A percentile compares a stretch with the other conserved stretches of the same genome.
Conservation (phyloP, 441 rosid species). For the Francoa sonchifolia region DNA sequence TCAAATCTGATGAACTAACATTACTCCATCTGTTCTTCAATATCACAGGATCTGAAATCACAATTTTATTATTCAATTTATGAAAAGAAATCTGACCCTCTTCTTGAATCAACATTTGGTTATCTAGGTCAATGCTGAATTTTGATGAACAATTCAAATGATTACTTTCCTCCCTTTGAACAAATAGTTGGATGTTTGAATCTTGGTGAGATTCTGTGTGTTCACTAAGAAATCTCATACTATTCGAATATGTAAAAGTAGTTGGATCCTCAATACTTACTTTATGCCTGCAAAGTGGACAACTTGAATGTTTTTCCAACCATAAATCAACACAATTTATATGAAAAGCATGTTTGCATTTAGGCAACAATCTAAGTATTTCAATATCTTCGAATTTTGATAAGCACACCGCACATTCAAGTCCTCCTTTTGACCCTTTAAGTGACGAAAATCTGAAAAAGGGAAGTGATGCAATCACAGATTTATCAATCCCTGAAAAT, state of each 20-base stretch:
- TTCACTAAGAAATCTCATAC: conserved; percentile 38
- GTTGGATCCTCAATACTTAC: conserved; percentile 37
- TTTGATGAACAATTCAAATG: conserved; percentile 41
- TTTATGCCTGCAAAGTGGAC: conserved; percentile 48
- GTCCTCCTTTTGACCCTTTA: conserved; percentile 43
- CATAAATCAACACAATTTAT: conserved; percentile 54
- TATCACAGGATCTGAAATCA: conserved; percentile 41
- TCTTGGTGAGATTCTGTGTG: conserved; percentile 36
- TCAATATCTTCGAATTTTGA: conserved; percentile 45
- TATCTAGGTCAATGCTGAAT: conserved; percentile 34
- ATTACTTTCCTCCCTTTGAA: conserved; percentile 49
- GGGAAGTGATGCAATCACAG: conserved; percentile 48
- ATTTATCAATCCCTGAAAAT: conserved; percentile 54
- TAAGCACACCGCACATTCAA: conserved; percentile 53
- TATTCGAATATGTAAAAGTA: conserved; percentile 33
- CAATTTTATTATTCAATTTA: conserved; percentile 54
- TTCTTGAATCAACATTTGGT: conserved; percentile 15
- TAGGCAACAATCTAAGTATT: conserved; percentile 39
- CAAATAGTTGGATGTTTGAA: conserved; percentile 46
- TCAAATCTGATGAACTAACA: conserved; percentile 70
- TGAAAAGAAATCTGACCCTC: conserved; percentile 24
- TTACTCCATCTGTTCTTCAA: conserved; percentile 80
- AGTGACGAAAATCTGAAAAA: conserved; percentile 48
- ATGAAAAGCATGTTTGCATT: too few species aligned
- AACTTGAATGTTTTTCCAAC: conserved; percentile 54